Evolutionary conservation across 2,329 filamentous ascomycete species (phyloP), one percentile per base, ranked within the genome.

Genomic region (Verticillium isaacii): DNA sequence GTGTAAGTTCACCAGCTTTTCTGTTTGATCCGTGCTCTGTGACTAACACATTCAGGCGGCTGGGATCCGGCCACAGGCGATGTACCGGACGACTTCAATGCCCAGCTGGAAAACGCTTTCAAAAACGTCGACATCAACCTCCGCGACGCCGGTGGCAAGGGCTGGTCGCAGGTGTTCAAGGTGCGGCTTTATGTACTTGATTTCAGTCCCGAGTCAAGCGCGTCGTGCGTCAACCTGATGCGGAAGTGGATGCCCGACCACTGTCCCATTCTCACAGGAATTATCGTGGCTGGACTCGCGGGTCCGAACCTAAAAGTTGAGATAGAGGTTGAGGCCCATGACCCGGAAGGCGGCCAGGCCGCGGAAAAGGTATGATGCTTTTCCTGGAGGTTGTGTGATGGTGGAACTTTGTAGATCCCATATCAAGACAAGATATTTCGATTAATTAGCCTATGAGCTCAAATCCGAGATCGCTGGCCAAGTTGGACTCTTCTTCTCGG

Each of bases 41-140:
- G 5, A 54, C 25, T 32, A 17, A 60, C 32, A 25, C 1, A 11
- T 32, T 29, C 25, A 61, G 62, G 58, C 36, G 61, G 29, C n/a
- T 65, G 61, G 64, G 63, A 66, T 15, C 58, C 56, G 5, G 45
- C 52, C 12, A 66, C 63, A 0, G 63, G 61, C 6, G 55, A 65
- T 6, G 25, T 78, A 50, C 32, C 66, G n/a, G 65, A 37, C 5
- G 72, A 74, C 17, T 70, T 76, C 58, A 70, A 71, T 55, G 68
- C 66, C 0, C 70, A 79, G 56, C 76, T 78, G 57, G 74, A 76
- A 57, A 72, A 75, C 63, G 77, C 80, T 0, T 84, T 85, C 66
- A 67, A 66, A 1, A 85, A 83, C 57, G 77, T 84, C 5, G 78
- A 85, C 1, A 64, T 74, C 2, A 68, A 66, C 9, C 67, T 84